These are phyloP conservation scores for Scleroderma citrinum DNA, from an alignment of 768 basidiomycete species.

Conservation along the genomic window DNA sequence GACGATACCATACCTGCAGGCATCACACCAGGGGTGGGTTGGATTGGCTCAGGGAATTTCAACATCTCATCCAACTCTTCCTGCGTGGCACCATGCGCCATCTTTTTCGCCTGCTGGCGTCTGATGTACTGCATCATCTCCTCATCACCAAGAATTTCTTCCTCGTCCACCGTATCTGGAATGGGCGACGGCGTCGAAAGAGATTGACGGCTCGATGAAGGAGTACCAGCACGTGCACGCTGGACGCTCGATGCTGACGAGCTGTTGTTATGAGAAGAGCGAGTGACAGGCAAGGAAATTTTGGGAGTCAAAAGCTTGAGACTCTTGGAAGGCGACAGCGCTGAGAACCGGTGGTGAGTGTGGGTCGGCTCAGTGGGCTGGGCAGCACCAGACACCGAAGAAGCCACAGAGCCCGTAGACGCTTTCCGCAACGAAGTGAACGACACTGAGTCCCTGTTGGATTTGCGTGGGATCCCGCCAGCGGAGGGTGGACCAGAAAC, in stretches of 20 bases:
- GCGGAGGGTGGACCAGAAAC: slow-evolving; percentile 41
- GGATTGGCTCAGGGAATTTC: slow-evolving; percentile 86
- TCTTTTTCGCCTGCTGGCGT: slow-evolving; percentile 82
- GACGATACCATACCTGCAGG: slow-evolving; percentile 58
- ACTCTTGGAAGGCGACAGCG: slow-evolving; percentile 79
- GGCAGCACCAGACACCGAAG: slow-evolving; percentile 49
- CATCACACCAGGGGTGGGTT: slow-evolving; percentile 58
- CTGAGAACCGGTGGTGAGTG: slow-evolving; percentile 66
- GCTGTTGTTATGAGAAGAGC: slow-evolving; percentile 41
- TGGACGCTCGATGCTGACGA: slow-evolving; percentile 39
- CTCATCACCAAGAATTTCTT: slow-evolving; percentile 85
- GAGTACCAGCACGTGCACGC: slow-evolving; percentile 50
- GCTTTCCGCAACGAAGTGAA: slow-evolving; percentile 76
- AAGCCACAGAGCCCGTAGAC: slow-evolving; percentile 76
- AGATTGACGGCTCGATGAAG: slow-evolving; percentile 68
- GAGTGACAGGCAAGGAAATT: slow-evolving; percentile 54
- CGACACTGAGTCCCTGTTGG: slow-evolving; percentile 74
- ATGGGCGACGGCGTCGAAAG: slow-evolving; percentile 82
- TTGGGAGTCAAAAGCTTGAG: slow-evolving; percentile 80
- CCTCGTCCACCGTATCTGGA: slow-evolving; percentile 73
- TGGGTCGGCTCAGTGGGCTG: slow-evolving; percentile 35
- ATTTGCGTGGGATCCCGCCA: slow-evolving; percentile 53
- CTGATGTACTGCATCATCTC: slow-evolving; percentile 96
- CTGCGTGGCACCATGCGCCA: slow-evolving; percentile 77
- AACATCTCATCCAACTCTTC: slow-evolving; percentile 84